These are phyloP conservation scores for Calonectria pteridis DNA, from an alignment of 2,329 filamentous ascomycete species.

Conservation along the genomic window DNA sequence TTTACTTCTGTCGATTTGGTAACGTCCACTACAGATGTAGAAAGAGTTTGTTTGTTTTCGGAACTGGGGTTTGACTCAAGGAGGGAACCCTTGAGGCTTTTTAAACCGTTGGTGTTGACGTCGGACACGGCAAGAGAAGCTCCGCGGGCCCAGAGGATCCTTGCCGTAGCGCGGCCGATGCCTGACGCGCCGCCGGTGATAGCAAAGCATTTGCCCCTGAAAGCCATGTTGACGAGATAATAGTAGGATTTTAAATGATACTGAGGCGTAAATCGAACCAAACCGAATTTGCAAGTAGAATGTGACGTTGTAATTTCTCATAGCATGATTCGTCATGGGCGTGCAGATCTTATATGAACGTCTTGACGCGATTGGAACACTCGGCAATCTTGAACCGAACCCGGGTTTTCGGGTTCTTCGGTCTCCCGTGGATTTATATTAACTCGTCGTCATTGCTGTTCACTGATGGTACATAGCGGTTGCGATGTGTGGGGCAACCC, in stretches of 20 bases:
- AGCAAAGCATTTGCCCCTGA: not conserved
- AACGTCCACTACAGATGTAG: not conserved
- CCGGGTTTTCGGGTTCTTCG: not conserved
- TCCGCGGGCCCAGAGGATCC: not conserved
- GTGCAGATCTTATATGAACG: not conserved
- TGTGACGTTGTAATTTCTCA: not conserved
- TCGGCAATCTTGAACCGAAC: not conserved
- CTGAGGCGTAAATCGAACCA: not conserved
- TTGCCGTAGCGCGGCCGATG: not conserved
- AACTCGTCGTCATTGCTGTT: not conserved
- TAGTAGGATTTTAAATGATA: not conserved
- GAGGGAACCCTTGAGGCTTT: not conserved
- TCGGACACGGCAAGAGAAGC: not conserved
- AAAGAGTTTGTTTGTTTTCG: not conserved
- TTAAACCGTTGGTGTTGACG: not conserved
- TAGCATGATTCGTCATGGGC: not conserved
- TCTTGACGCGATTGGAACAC: not conserved
- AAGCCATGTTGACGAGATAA: not conserved
- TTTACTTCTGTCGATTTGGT: not conserved
- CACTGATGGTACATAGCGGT: not conserved
- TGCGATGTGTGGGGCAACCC: not conserved
- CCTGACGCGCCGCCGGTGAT: not conserved
- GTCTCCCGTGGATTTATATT: not conserved
- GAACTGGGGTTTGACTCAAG: too few relatives aligned
- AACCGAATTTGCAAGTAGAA: not conserved